A percentile compares a stretch with the other conserved stretches of the same genome.
phyloP scores from a whole-genome alignment of 768 basidiomycete species.

The Podaxis sp. region DNA sequence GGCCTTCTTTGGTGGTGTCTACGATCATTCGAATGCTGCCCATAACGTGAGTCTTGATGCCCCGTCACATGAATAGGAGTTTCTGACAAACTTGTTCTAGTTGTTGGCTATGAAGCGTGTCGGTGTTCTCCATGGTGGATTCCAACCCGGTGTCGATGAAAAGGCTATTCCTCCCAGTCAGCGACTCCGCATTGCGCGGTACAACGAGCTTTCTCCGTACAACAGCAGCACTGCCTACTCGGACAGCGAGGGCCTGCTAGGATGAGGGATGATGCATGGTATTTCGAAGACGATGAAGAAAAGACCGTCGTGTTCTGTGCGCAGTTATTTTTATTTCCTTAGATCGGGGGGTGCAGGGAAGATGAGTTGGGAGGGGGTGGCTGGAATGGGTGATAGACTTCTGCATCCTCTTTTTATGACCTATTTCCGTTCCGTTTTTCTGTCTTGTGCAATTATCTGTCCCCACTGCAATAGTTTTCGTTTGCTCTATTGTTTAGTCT shows the following conservation, averaged over 20 bases:
- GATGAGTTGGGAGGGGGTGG: neutral
- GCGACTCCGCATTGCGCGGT: constrained; percentile 66
- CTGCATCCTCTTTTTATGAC: neutral
- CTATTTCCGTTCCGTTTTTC: neutral
- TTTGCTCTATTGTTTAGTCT: constrained; percentile 2
- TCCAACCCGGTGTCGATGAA: constrained; percentile 58
- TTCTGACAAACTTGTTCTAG: constrained; percentile 23
- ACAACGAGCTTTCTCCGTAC: constrained; percentile 56
- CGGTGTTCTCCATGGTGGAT: constrained; percentile 60
- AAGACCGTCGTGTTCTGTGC: neutral
- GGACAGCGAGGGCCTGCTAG: constrained; percentile 54
- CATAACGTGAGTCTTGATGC: constrained; percentile 59
- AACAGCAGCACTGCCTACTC: constrained; percentile 57
- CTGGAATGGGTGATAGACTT: constrained; percentile 2
- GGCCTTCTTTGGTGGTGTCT: constrained; percentile 92
- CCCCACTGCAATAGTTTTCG: constrained; percentile 5
- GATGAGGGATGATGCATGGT: constrained; percentile 22
- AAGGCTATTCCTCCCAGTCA: constrained; percentile 73
- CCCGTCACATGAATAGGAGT: neutral
- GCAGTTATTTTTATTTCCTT: neutral
- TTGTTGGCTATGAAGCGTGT: constrained; percentile 68
- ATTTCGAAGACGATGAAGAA: neutral
- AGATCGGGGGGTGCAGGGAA: neutral
- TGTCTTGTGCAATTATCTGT: constrained; percentile 10
- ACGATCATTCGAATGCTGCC: constrained; percentile 86